Evolutionary conservation across 1,139 yeast species (phyloP).

Genomic region (Zygosaccharomyces sapae): DNA sequence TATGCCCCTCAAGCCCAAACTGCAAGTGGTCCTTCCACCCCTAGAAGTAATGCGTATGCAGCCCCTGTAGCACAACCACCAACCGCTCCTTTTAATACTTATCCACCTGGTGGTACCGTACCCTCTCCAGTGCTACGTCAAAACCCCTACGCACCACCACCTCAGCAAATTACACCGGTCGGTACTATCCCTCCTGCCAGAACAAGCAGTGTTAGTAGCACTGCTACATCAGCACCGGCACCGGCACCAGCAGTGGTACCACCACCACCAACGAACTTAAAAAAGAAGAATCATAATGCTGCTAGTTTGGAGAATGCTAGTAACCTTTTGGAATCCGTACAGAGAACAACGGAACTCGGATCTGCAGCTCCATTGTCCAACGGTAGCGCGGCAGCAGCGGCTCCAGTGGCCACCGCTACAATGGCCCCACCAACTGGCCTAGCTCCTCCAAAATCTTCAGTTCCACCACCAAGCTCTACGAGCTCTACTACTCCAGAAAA

Average conservation of each 20-base stretch:
- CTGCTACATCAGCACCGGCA: conserved; percentile 15
- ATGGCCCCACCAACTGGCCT: conserved; percentile 12
- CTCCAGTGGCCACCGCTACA: conserved; percentile 15
- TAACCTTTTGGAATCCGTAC: conserved; percentile 23
- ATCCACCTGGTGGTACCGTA: conserved; percentile 29
- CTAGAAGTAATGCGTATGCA: conserved; percentile 16
- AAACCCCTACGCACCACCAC: conserved; percentile 44
- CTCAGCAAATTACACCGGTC: conserved; percentile 17
- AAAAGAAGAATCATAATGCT: conserved; percentile 21
- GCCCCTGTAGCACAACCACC: conserved; percentile 24
- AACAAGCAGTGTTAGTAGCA: conserved; percentile 21
- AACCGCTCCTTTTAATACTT: conserved; percentile 34
- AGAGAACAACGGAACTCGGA: conserved; percentile 14
- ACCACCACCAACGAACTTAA: conserved; percentile 25
- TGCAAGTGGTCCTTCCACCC: conserved; percentile 17
- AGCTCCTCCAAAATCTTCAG: conserved; percentile 7
- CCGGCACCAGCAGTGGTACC: conserved; percentile 16
- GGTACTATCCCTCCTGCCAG: conserved; percentile 13
- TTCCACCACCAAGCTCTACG: conserved; percentile 6
- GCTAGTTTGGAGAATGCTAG: conserved; percentile 25
- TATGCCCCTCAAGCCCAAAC: conserved; percentile 20
- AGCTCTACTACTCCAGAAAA: conserved; percentile 6
- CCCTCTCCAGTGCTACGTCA: conserved; percentile 12
- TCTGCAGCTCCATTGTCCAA: conserved; percentile 10
- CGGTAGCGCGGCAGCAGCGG: conserved; percentile 4